phyloP scores from a whole-genome alignment of 1,284 basidiomycete species.

The Xerocomus nothofagi region DNA sequence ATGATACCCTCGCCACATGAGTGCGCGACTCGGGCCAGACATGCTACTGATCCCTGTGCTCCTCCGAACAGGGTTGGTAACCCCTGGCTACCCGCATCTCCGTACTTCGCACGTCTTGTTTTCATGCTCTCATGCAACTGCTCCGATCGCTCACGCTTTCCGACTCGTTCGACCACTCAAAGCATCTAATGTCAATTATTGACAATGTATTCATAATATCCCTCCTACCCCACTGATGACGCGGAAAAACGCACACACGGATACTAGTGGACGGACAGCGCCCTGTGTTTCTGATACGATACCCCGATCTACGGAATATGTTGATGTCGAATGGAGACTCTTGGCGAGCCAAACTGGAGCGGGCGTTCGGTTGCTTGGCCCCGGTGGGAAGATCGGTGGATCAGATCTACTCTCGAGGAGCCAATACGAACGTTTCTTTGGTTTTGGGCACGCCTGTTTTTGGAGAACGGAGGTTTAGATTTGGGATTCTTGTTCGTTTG shows the following conservation, averaged over 20 bases:
- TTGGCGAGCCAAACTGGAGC: background rate
- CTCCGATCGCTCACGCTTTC: slow-evolving; percentile 8
- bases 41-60: slow-evolving; percentile 1
- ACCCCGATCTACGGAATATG: slow-evolving; percentile 8
- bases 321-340: slow-evolving; percentile 3
- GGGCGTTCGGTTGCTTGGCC: background rate
- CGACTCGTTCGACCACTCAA: slow-evolving; percentile 7
- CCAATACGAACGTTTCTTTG: too few species aligned
- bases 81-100: background rate
- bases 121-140: slow-evolving; percentile 4
- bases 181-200: slow-evolving; percentile 23
- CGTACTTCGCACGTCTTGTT: background rate
- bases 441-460: too few species aligned
- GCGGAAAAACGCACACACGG: slow-evolving; percentile 8
- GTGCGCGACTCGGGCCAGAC: background rate
- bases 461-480: too few species aligned
- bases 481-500: background rate
- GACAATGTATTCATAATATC: slow-evolving; percentile 22
- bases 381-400: background rate
- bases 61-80: background rate
- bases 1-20: slow-evolving; percentile 7
- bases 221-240: background rate
- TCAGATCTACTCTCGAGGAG: too few species aligned
- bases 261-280: slow-evolving; percentile 4
- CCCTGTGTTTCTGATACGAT: background rate